Percentiles rank a stretch among this genome's conserved stretches.
Conservation (phyloP, 2,329 filamentous ascomycete genomes). For the Pseudogymnoascus sp. region DNA sequence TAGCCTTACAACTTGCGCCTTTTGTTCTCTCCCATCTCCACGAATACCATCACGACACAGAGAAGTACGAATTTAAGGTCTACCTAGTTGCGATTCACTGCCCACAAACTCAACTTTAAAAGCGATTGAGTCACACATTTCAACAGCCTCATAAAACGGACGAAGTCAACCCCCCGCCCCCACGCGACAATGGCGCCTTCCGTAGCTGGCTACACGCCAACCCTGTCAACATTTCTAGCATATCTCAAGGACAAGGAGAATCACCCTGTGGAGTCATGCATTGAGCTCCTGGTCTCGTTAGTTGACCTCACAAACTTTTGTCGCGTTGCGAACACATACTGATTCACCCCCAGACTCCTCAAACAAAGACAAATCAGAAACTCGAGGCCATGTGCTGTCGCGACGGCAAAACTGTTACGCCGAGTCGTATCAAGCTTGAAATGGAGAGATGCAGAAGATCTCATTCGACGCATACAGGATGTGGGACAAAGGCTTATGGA, state of each 20-base stretch:
- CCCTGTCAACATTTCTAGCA: slow-evolving; percentile 71
- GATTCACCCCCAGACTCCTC: slow-evolving; percentile 50
- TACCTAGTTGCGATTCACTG: background rate
- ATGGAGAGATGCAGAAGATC: slow-evolving; percentile 68
- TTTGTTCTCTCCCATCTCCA: background rate
- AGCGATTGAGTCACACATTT: background rate
- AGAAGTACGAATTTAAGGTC: background rate
- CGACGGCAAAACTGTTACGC: slow-evolving; percentile 81
- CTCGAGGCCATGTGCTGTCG: slow-evolving; percentile 81
- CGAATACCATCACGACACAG: background rate
- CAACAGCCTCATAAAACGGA: background rate
- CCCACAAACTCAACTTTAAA: background rate
- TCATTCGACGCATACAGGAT: slow-evolving; percentile 73
- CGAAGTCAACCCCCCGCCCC: background rate
- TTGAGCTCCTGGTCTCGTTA: slow-evolving; percentile 78
- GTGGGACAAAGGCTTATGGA: slow-evolving; percentile 72
- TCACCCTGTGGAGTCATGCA: slow-evolving; percentile 69
- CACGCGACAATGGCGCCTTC: slow-evolving; percentile 43
- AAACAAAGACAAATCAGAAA: slow-evolving; percentile 86
- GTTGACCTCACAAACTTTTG: background rate
- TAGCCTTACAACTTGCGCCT: slow-evolving; percentile 5
- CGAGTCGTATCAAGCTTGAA: slow-evolving; percentile 78
- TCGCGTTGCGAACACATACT: slow-evolving; percentile 14
- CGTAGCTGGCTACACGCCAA: slow-evolving; percentile 55
- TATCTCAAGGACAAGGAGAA: slow-evolving; percentile 59